Evolutionary conservation across 306 rosid species (phyloP).

Genomic region (Mimosa bimucronata): DNA sequence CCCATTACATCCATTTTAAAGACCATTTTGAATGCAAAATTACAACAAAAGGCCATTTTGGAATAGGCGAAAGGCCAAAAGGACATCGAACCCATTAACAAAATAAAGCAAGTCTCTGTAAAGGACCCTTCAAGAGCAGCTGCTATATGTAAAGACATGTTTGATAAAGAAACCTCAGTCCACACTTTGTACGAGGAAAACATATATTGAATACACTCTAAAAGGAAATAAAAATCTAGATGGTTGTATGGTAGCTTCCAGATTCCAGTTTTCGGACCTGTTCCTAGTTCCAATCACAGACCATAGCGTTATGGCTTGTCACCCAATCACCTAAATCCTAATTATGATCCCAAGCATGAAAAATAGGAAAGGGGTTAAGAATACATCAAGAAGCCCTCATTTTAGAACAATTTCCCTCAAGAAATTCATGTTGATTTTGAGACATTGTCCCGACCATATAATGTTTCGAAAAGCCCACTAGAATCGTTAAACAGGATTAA

Average conservation of each 20-base stretch:
- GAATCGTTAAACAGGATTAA: not conserved
- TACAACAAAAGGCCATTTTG: not conserved
- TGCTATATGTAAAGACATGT: not conserved
- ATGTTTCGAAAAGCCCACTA: not conserved
- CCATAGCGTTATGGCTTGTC: not conserved
- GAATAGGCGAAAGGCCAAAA: not conserved
- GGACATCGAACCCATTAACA: not conserved
- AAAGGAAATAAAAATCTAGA: not conserved
- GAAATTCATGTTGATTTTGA: not conserved
- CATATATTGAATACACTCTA: not conserved
- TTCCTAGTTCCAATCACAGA: not conserved
- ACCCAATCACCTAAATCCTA: not conserved
- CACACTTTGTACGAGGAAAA: not conserved
- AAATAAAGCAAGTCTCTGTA: not conserved
- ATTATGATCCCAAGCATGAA: not conserved
- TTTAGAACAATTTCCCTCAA: not conserved
- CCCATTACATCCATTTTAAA: not conserved
- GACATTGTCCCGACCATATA: slow-evolving; percentile 1
- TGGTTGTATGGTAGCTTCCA: not conserved
- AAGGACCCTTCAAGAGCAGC: slow-evolving; percentile 3
- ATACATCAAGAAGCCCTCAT: not conserved
- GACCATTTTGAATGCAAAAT: not conserved
- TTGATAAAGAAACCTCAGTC: not conserved
- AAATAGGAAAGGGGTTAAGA: not conserved
- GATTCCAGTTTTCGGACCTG: not conserved